Evolutionary conservation across 768 basidiomycete genomes (phyloP), one percentile per base, ranked within the genome.

Genomic region (Pluteus cervinus): DNA sequence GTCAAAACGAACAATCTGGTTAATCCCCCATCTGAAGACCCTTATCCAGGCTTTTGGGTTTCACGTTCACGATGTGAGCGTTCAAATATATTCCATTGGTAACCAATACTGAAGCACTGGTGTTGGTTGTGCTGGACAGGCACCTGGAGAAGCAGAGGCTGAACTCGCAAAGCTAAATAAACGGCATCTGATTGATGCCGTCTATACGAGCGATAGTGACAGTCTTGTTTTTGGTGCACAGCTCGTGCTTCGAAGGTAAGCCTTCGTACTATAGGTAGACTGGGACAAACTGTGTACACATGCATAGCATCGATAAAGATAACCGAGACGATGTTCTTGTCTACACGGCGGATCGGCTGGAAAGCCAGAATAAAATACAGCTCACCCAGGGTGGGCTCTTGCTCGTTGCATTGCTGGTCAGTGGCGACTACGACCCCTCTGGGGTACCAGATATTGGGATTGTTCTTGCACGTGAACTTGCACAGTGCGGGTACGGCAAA

Each of bases 41-140:
- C 41, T 75, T 11, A 43, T 70, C 7, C 47, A 61, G n/a, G 57
- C 54, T 0, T 74, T 70, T 40, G 69, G 70, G 1, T 67, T 67
- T 29, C 55, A 62, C 32, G 59, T 54, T 49, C 42, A 52, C 35
- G 41, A 18, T 18, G 60, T 55, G 35, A 18, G 45, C 37, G n/a
- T n/a, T n/a, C n/a, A n/a, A n/a, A n/a, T n/a, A n/a, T n/a, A n/a
- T n/a, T n/a, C n/a, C n/a, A n/a, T n/a, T n/a, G n/a, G n/a, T n/a
- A n/a, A n/a, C n/a, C n/a, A n/a, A n/a, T n/a, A n/a, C n/a, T n/a
- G n/a, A n/a, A n/a, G n/a, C n/a, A n/a, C n/a, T n/a, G n/a, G n/a
- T n/a, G n/a, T 29, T 6, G 23, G 25, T 24, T 36, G 3, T 25
- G 5, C 20, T 9, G 24, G 16, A 10, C 25, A 51, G 49, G 49